Percentiles rank a stretch among this genome's conserved stretches.
Conservation (phyloP, 257 asterid species). For the Paraleonurus japonicus region DNA sequence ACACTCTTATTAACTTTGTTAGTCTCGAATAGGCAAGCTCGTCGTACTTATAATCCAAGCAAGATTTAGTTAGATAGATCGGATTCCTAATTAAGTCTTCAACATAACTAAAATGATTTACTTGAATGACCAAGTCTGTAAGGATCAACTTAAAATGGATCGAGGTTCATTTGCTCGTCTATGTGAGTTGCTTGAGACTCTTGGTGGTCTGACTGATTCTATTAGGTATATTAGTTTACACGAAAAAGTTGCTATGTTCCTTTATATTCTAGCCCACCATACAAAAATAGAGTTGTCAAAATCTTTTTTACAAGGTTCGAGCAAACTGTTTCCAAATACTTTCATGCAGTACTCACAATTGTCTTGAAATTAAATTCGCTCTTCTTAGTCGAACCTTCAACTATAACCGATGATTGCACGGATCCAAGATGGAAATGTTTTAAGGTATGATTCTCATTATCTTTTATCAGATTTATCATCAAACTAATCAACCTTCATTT, state of each 20-base stretch:
- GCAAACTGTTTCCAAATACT: background rate
- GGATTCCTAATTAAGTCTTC: background rate
- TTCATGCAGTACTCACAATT: background rate
- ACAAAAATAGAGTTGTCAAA: background rate
- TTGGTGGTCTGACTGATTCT: too few relatives aligned
- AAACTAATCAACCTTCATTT: too few relatives aligned
- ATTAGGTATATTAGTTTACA: too few relatives aligned
- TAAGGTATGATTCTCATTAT: background rate
- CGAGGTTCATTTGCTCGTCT: background rate
- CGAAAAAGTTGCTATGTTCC: background rate
- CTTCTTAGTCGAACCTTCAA: background rate
- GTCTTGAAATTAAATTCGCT: background rate
- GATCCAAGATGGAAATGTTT: background rate
- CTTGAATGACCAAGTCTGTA: background rate
- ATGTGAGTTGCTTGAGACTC: background rate
- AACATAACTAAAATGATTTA: background rate
- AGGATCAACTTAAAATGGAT: background rate
- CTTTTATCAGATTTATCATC: too few relatives aligned
- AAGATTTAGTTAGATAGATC: too few relatives aligned
- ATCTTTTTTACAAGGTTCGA: background rate
- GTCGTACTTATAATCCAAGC: too few relatives aligned
- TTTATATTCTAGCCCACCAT: background rate
- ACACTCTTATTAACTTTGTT: too few relatives aligned
- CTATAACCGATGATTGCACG: background rate
- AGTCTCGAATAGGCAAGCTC: too few relatives aligned